Percentiles rank a stretch among this genome's conserved stretches.
Conservation (phyloP, 129 eudicot species). For the Saussurea involucrata region DNA sequence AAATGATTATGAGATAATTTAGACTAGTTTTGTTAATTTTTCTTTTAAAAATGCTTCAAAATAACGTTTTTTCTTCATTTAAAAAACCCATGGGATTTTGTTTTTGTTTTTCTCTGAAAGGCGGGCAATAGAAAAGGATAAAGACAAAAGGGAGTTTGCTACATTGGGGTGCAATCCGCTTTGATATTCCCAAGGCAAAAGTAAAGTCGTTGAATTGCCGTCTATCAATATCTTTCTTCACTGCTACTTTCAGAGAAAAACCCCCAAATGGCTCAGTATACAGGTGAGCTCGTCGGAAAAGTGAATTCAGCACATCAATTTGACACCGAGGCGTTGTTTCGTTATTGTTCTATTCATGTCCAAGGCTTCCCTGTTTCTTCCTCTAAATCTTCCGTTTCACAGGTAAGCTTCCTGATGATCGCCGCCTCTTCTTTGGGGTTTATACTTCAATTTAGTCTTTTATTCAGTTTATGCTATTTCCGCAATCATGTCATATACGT, state of each 20-base stretch:
- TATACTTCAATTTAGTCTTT: not conserved
- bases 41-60: too few species aligned
- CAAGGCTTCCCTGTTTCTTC: slow-evolving; percentile 64
- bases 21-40: too few species aligned
- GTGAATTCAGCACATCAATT: slow-evolving; percentile 43
- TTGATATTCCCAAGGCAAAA: slow-evolving; percentile 18
- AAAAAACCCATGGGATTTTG: too few species aligned
- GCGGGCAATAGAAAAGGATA: too few species aligned
- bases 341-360: slow-evolving; percentile 61
- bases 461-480: not conserved
- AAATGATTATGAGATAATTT: too few species aligned
- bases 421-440: not conserved
- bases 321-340: slow-evolving; percentile 47
- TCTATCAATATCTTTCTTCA: not conserved
- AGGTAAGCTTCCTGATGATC: slow-evolving; percentile 34
- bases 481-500: not conserved
- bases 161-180: not conserved
- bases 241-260: not conserved
- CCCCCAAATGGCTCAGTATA: slow-evolving; percentile 46
- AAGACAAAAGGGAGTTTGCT: not conserved
- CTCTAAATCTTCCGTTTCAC: slow-evolving; percentile 51
- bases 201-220: not conserved
- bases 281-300: slow-evolving; percentile 56
- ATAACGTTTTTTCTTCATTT: too few species aligned
- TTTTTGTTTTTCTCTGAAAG: too few species aligned